phyloP scores from a whole-genome alignment of 2,329 filamentous ascomycete genomes.

The Neocatenulostroma microsporum region DNA sequence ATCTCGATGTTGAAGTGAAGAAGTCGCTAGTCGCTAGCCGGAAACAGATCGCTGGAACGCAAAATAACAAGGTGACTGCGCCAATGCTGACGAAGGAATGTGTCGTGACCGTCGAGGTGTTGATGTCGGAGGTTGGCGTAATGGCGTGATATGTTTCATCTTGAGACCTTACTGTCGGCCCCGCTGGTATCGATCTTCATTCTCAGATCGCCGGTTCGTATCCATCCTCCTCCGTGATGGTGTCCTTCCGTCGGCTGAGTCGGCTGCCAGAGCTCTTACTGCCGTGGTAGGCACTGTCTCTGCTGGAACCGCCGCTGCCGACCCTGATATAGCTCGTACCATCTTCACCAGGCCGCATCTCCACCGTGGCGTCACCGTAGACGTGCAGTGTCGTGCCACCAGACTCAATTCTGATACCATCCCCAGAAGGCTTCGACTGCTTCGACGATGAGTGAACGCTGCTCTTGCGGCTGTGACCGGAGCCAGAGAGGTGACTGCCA shows the following conservation, averaged over 20 bases:
- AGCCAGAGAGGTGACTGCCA: slow-evolving; percentile 13
- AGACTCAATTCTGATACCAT: slow-evolving; percentile 20
- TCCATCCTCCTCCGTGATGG: slow-evolving; percentile 19
- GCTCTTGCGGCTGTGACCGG: slow-evolving; percentile 21
- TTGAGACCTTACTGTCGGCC: too few relatives aligned
- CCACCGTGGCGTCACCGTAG: slow-evolving; percentile 20
- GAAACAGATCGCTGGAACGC: too few relatives aligned
- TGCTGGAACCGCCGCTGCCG: slow-evolving; percentile 6
- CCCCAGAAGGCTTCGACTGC: slow-evolving; percentile 12
- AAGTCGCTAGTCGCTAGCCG: neutral
- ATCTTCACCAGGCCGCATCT: slow-evolving; percentile 20
- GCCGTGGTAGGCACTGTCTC: slow-evolving; percentile 18
- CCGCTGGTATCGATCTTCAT: too few relatives aligned
- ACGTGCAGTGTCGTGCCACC: slow-evolving; percentile 23
- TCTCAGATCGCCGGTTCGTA: too few relatives aligned
- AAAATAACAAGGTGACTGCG: too few relatives aligned
- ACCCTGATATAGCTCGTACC: slow-evolving; percentile 19
- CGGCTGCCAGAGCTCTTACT: slow-evolving; percentile 19
- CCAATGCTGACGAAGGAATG: too few relatives aligned
- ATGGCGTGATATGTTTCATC: too few relatives aligned
- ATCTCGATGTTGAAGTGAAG: neutral
- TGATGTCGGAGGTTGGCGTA: too few relatives aligned
- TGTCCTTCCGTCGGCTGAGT: slow-evolving; percentile 11
- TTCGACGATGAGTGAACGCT: slow-evolving; percentile 16
- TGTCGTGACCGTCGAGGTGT: too few relatives aligned